Base-by-base conservation (phyloP, 208 protist species). In the Vickermania ingenoplastis region DNA sequence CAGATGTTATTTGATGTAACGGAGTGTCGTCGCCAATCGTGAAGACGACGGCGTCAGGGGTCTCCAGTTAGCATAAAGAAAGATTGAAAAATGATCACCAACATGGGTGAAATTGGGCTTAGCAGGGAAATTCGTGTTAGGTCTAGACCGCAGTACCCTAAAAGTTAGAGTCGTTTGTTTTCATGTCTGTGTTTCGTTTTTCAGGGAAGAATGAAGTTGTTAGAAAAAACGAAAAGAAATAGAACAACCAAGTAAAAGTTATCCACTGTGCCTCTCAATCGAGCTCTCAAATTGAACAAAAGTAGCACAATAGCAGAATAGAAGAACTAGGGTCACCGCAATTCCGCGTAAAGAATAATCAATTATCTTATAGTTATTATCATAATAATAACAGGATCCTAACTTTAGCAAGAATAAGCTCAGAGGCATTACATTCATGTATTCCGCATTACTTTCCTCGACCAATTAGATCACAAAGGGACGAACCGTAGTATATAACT, bases 361-460 rank as follows among this genome's bases (percentile, higher is more conserved):
- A 45, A n/a, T 45, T n/a, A n/a, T 45, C 7, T 45, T 45, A 45
- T 45, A n/a, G 36, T 45, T 45, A 45, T 45, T 45, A 45, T n/a
- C n/a, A 45, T 45, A 45, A 45, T 45, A 45, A 45, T 45, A 45
- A 45, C 17, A 45, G 17, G 17, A 45, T 45, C 36, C 17, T 45
- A 45, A 45, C 36, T 45, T 45, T 45, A 45, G 7, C 36, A 45
- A 45, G 7, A 45, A 17, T 45, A 45, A n/a, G 7, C 7, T 45
- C 17, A 45, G 17, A n/a, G 7, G 7, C 36, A 45, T 45, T 45
- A 45, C 36, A 45, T 17, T n/a, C 17, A n/a, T 45, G 7, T 17
- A n/a, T 17, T n/a, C 36, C 7, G 7, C 17, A n/a, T 45, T 45
- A 45, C 36, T 45, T 45, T 45, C 7, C 17, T 45, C 11, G 17